Evolutionary conservation across 306 rosid species (phyloP).

Genomic region (Boehmeria nivea): DNA sequence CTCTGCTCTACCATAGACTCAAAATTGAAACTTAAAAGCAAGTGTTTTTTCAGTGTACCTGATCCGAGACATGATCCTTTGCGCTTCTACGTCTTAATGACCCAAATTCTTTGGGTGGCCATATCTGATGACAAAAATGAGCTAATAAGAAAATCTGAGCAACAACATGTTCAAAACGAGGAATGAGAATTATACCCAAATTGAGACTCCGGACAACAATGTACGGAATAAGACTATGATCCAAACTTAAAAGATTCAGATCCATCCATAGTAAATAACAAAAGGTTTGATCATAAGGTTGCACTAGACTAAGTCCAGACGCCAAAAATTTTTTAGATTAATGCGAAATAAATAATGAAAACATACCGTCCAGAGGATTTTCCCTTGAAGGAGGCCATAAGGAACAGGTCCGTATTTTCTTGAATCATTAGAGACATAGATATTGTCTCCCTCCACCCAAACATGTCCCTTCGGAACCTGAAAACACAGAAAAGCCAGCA

Average conservation of each 20-base stretch:
- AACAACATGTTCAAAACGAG: too few species aligned
- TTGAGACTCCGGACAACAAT: too few species aligned
- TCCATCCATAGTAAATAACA: background rate
- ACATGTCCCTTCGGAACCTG: constrained; percentile 74
- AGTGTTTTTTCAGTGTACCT: constrained; percentile 23
- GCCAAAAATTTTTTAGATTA: too few species aligned
- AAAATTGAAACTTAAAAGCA: background rate
- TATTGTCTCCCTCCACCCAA: constrained; percentile 80
- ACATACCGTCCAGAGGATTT: constrained; percentile 62
- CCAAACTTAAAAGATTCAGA: background rate
- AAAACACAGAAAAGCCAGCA: background rate
- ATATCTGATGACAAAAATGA: constrained; percentile 37
- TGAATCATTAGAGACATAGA: constrained; percentile 47
- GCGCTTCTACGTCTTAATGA: constrained; percentile 31
- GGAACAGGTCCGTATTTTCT: constrained; percentile 70
- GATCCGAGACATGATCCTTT: constrained; percentile 23
- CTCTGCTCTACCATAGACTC: too few species aligned
- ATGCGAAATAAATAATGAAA: background rate
- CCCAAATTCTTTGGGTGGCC: constrained; percentile 61
- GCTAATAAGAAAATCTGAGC: background rate
- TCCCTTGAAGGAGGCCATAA: constrained; percentile 55
- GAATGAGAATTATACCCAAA: too few species aligned
- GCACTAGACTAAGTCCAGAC: too few species aligned
- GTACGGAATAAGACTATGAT: too few species aligned
- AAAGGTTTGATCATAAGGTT: background rate